These are phyloP conservation scores for Yarrowia sp. DNA, from an alignment of 805 yeast species.

Conservation along the genomic window DNA sequence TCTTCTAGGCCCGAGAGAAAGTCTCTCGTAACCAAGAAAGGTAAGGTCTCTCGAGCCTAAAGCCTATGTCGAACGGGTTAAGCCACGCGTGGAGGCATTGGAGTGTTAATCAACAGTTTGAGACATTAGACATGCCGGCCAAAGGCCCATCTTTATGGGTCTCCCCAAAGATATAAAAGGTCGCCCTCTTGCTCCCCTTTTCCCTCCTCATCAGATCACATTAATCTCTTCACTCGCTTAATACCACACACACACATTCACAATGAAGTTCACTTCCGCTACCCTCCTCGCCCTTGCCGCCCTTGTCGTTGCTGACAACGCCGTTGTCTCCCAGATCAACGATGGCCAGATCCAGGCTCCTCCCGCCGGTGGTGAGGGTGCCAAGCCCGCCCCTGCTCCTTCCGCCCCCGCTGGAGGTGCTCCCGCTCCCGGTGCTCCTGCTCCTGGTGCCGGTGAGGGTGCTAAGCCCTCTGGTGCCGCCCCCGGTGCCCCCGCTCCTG, in stretches of 20 bases:
- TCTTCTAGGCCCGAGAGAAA: slow-evolving; percentile 22
- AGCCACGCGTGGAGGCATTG: slow-evolving; percentile 28
- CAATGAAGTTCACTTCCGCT: slow-evolving; percentile 30
- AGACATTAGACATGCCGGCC: slow-evolving; percentile 13
- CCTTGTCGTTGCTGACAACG: slow-evolving; percentile 32
- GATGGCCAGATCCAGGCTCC: slow-evolving; percentile 36
- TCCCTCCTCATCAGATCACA: slow-evolving; percentile 12
- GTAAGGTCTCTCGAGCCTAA: slow-evolving; percentile 18
- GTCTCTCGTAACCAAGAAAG: slow-evolving; percentile 36
- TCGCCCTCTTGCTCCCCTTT: slow-evolving; percentile 1
- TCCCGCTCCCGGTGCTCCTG: slow-evolving; percentile 15
- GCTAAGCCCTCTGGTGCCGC: not conserved
- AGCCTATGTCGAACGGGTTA: slow-evolving; percentile 21
- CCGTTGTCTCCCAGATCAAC: slow-evolving; percentile 25
- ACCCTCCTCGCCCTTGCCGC: slow-evolving; percentile 33
- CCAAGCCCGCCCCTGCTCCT: slow-evolving; percentile 25
- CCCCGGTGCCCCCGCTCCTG: not conserved
- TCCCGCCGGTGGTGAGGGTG: slow-evolving; percentile 33
- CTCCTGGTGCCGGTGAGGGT: slow-evolving; percentile 4
- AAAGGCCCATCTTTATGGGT: not conserved
- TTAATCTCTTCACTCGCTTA: slow-evolving; percentile 35
- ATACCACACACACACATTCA: slow-evolving; percentile 26
- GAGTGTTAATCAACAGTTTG: slow-evolving; percentile 16
- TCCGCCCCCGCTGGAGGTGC: slow-evolving; percentile 3
- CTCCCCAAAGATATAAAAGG: slow-evolving; percentile 17